These are phyloP conservation scores for Boletus eberwhitei DNA, from an alignment of 768 basidiomycete species.

Conservation along the genomic window DNA sequence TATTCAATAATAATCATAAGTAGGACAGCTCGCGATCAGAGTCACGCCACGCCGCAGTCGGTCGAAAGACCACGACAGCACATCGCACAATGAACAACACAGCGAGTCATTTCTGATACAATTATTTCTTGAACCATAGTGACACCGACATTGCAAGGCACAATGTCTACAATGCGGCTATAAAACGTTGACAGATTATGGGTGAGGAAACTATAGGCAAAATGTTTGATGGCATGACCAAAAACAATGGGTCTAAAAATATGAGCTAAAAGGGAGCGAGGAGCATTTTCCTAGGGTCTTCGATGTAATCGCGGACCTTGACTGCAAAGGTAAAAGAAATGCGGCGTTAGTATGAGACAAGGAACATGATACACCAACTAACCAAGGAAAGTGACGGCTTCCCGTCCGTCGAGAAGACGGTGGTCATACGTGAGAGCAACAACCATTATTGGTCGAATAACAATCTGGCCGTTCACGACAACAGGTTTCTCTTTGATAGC, in stretches of 20 bases:
- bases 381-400: conserved; percentile 98
- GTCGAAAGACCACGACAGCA: not conserved
- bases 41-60: not conserved
- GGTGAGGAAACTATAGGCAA: conserved; percentile 8
- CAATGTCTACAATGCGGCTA: conserved; percentile 7
- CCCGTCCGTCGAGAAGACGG: conserved; percentile 90
- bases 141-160: not conserved
- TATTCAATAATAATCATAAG: no score
- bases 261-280: conserved; percentile 37
- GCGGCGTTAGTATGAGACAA: conserved; percentile 1
- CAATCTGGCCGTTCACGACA: conserved; percentile 92
- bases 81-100: no score
- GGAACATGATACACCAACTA: conserved; percentile 28
- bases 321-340: conserved; percentile 42
- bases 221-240: not conserved
- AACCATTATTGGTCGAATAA: conserved; percentile 96
- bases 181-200: conserved; percentile 11
- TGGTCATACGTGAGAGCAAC: conserved; percentile 95
- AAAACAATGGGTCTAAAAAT: not conserved
- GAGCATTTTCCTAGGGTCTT: conserved; percentile 92
- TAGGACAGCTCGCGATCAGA: no score
- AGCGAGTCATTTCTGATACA: not conserved
- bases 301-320: conserved; percentile 89
- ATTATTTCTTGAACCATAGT: not conserved
- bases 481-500: conserved; percentile 87